phyloP scores from a whole-genome alignment of 169 alveolate genomes.

The Plasmodium yoelii region DNA sequence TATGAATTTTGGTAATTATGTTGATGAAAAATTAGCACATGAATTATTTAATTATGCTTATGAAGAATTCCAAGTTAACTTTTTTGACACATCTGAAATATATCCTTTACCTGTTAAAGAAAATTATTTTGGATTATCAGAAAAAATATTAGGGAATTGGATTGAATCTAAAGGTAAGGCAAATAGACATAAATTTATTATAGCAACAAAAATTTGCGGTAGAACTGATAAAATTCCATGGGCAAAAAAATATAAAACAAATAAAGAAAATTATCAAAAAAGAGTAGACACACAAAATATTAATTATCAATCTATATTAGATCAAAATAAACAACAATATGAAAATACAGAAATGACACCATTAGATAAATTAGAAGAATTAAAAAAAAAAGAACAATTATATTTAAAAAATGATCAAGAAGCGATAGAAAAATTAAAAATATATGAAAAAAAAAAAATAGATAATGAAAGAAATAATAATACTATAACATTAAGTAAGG shows the following conservation, averaged over 20 bases:
- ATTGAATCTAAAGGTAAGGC: constrained; percentile 77
- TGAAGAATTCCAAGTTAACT: constrained; percentile 85
- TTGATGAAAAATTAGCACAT: constrained; percentile 80
- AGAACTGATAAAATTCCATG: constrained; percentile 78
- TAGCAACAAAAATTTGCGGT: constrained; percentile 88
- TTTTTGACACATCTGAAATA: constrained; percentile 90
- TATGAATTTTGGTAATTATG: constrained; percentile 89
- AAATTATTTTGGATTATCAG: constrained; percentile 83
- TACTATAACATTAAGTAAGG: constrained; percentile 78
- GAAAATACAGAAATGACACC: constrained; percentile 4
- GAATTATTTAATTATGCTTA: constrained; percentile 86
- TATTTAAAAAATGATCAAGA: constrained; percentile 43
- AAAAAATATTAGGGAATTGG: constrained; percentile 83
- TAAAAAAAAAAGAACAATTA: constrained; percentile 61
- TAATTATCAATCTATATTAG: too few species aligned
- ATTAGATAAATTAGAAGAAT: constrained; percentile 20
- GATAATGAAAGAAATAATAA: not conserved
- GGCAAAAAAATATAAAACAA: constrained; percentile 58
- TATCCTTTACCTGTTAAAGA: constrained; percentile 88
- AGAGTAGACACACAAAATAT: not conserved
- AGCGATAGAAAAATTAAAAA: constrained; percentile 25
- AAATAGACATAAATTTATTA: constrained; percentile 78
- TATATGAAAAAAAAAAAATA: constrained; percentile 5
- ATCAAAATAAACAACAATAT: too few species aligned
- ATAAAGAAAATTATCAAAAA: not conserved